Evolutionary conservation across 768 basidiomycete genomes (phyloP).

Genomic region (Hysterangium stoloniferum): DNA sequence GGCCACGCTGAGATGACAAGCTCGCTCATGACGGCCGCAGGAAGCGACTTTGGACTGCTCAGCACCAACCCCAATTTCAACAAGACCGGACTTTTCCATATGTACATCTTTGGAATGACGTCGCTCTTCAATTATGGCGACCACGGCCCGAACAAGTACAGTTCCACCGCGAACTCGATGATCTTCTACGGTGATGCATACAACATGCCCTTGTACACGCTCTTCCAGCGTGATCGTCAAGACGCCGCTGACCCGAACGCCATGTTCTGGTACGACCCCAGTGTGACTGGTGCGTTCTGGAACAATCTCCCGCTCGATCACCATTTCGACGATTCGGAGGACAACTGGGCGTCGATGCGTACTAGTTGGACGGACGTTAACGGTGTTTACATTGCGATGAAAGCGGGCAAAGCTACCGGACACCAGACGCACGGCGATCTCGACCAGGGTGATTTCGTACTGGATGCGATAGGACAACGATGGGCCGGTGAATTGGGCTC

Average conservation of each 20-base stretch:
- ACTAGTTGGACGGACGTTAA: slow-evolving; percentile 86
- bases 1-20: slow-evolving; percentile 85
- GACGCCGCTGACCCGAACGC: slow-evolving; percentile 79
- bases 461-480: slow-evolving; percentile 87
- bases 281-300: slow-evolving; percentile 86
- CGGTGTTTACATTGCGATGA: slow-evolving; percentile 81
- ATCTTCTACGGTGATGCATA: slow-evolving; percentile 68
- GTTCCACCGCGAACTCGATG: slow-evolving; percentile 86
- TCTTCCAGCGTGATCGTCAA: slow-evolving; percentile 86
- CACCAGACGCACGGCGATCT: slow-evolving; percentile 96
- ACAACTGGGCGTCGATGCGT: slow-evolving; percentile 89
- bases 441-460: slow-evolving; percentile 90
- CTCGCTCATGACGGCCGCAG: slow-evolving; percentile 77
- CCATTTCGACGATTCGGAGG: slow-evolving; percentile 62
- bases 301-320: slow-evolving; percentile 73
- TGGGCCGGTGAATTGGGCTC: slow-evolving; percentile 96
- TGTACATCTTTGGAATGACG: slow-evolving; percentile 80
- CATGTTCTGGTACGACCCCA: slow-evolving; percentile 90
- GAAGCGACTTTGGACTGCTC: slow-evolving; percentile 71
- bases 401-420: slow-evolving; percentile 69
- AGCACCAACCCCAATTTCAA: slow-evolving; percentile 60
- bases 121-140: slow-evolving; percentile 80
- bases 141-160: slow-evolving; percentile 91
- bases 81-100: slow-evolving; percentile 80
- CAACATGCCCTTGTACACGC: slow-evolving; percentile 62